Base-by-base conservation (phyloP, 495 filamentous ascomycete species). In the Xylaria palmicola region DNA sequence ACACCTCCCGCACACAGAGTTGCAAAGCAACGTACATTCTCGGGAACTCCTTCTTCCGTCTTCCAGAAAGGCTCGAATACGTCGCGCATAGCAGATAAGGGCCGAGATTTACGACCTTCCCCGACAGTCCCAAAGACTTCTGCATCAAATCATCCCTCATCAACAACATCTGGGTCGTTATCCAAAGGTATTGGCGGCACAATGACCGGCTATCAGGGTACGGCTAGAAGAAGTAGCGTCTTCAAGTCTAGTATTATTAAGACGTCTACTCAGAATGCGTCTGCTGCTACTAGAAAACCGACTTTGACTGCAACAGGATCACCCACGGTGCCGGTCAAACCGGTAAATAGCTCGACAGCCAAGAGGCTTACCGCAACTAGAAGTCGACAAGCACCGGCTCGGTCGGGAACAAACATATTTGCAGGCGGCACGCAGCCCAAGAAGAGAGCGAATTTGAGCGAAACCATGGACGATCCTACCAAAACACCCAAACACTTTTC, bases 381-480 rank as follows among this genome's bases (percentile, higher is more conserved):
- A 53, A 69, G 62, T 32, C 56, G 43, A 29, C 62, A 62, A 8
- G 57, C 53, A 27, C 50, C 54, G 34, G 17, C 56, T 2, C n/a
- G 40, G 15, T 20, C 45, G 13, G 36, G 50, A 17, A 59, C 8
- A 6, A 72, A 70, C 50, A 56, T 72, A 26, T 70, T 72, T 22
- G 13, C 61, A 37, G 62, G 61, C 26, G 70, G 70, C 6, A 68
- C 62, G 26, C 56, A 64, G 41, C 63, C 45, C 26, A 72, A 67
- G 50, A 67, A 66, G 49, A 61, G 67, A 24, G 40, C 36, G 15
- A 57, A 19, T 22, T 54, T 79, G 5, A 54, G 26, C 29, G 69
- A 73, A 13, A 57, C 32, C 7, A 72, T 78, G 65, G 66, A 62
- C 20, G 75, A 78, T 49, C 61, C 72, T 26, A 64, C 70, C 4